Evolutionary conservation across 2,329 filamentous ascomycete genomes (phyloP).

Genomic region (Phoma sp.): DNA sequence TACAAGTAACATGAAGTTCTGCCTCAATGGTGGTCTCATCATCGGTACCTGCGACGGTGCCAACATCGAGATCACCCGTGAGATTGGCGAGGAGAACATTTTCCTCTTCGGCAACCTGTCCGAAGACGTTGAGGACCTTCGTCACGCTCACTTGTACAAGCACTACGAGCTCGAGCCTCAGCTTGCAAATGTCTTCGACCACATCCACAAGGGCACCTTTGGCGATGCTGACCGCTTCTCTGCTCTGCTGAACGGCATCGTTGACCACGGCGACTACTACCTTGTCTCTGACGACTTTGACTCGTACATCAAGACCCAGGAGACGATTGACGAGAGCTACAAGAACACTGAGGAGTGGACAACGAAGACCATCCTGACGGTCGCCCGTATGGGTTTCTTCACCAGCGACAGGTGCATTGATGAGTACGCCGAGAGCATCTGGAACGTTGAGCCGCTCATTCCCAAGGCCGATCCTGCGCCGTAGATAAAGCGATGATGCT

Average conservation of each 20-base stretch:
- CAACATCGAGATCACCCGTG: slow-evolving; percentile 97
- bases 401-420: slow-evolving; percentile 93
- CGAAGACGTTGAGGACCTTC: slow-evolving; percentile 95
- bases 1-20: slow-evolving; percentile 99
- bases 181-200: slow-evolving; percentile 81
- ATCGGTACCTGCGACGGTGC: slow-evolving; percentile 98
- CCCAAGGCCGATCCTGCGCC: slow-evolving; percentile 46
- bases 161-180: slow-evolving; percentile 78
- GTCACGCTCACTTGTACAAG: slow-evolving; percentile 87
- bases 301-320: slow-evolving; percentile 90
- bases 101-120: slow-evolving; percentile 97
- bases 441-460: slow-evolving; percentile 87
- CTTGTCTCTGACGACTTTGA: slow-evolving; percentile 97
- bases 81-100: slow-evolving; percentile 96
- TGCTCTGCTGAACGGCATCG: slow-evolving; percentile 83
- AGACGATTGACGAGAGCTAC: slow-evolving; percentile 90
- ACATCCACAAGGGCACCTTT: slow-evolving; percentile 81
- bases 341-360: slow-evolving; percentile 92
- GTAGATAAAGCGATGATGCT: slow-evolving; percentile 1
- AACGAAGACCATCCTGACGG: slow-evolving; percentile 85
- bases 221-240: slow-evolving; percentile 80
- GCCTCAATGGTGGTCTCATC: slow-evolving; percentile 94
- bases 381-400: slow-evolving; percentile 97
- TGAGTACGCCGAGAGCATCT: slow-evolving; percentile 96
- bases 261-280: slow-evolving; percentile 96